These are phyloP conservation scores for Lactarius quietus DNA, from an alignment of 768 basidiomycete genomes.

Conservation along the genomic window DNA sequence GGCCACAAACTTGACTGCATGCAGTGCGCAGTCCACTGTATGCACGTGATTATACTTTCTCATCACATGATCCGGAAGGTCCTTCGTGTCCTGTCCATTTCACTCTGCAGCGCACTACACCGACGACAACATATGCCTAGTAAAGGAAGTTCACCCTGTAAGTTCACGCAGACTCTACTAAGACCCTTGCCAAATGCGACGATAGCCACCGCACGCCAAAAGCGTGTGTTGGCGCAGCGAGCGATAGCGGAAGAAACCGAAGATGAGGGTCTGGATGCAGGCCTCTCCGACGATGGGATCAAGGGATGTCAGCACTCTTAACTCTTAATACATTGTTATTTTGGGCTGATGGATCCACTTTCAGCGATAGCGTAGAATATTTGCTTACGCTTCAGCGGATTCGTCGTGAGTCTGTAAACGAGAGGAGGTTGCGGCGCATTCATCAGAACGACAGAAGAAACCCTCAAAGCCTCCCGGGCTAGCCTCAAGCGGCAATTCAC, in stretches of 20 bases:
- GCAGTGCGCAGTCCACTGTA: too few species aligned
- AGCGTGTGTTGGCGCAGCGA: background rate
- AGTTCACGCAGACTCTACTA: background rate
- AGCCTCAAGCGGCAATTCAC: slow-evolving; percentile 18
- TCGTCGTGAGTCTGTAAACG: slow-evolving; percentile 13
- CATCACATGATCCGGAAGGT: background rate
- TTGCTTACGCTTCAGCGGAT: slow-evolving; percentile 13
- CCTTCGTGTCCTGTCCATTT: background rate
- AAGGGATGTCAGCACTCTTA: slow-evolving; percentile 5
- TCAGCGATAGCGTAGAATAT: slow-evolving; percentile 17
- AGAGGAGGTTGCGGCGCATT: background rate
- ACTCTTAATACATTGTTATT: background rate
- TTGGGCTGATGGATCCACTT: too few species aligned
- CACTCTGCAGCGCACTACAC: background rate
- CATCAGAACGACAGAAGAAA: slow-evolving; percentile 4
- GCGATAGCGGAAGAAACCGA: background rate
- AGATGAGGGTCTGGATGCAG: background rate
- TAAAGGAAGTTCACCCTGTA: background rate
- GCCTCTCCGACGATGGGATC: slow-evolving; percentile 12
- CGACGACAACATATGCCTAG: background rate
- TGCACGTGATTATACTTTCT: background rate
- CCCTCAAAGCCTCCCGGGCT: background rate
- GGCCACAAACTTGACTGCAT: background rate
- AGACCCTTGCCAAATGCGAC: background rate
- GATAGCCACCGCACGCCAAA: background rate